phyloP scores from a whole-genome alignment of 1,139 yeast species.

The Groenewaldozyma auringiensis region DNA sequence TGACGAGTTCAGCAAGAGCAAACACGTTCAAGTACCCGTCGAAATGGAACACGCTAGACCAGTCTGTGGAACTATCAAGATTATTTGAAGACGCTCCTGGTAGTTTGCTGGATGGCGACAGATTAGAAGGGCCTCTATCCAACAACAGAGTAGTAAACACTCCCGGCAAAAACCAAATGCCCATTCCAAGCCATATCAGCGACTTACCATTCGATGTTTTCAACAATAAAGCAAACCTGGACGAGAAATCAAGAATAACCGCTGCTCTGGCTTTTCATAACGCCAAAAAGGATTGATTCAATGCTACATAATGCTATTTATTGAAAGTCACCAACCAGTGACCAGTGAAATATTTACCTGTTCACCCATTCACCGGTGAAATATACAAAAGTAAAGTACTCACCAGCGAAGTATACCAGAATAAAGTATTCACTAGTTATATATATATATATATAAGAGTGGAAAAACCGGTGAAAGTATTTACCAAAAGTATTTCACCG shows the following conservation, averaged over 20 bases:
- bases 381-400: too few species aligned
- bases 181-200: conserved; percentile 19
- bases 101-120: conserved; percentile 8
- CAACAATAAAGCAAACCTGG: background rate
- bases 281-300: too few species aligned
- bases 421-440: too few species aligned
- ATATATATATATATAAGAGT: too few species aligned
- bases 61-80: conserved; percentile 15
- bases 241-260: background rate
- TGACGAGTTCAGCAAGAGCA: conserved; percentile 10
- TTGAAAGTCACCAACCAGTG: too few species aligned
- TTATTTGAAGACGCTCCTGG: conserved; percentile 20
- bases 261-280: background rate
- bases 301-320: too few species aligned
- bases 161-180: conserved; percentile 11
- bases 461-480: too few species aligned
- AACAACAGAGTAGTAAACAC: background rate
- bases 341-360: too few species aligned
- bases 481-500: too few species aligned
- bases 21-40: conserved; percentile 6
- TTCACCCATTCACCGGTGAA: too few species aligned
- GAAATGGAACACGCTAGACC: conserved; percentile 16
- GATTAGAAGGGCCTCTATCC: conserved; percentile 2
- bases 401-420: too few species aligned
- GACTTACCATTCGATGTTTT: conserved; percentile 15